Evolutionary conservation across 2,329 filamentous ascomycete species (phyloP).

Genomic region (Phyllosticta citribraziliensis): DNA sequence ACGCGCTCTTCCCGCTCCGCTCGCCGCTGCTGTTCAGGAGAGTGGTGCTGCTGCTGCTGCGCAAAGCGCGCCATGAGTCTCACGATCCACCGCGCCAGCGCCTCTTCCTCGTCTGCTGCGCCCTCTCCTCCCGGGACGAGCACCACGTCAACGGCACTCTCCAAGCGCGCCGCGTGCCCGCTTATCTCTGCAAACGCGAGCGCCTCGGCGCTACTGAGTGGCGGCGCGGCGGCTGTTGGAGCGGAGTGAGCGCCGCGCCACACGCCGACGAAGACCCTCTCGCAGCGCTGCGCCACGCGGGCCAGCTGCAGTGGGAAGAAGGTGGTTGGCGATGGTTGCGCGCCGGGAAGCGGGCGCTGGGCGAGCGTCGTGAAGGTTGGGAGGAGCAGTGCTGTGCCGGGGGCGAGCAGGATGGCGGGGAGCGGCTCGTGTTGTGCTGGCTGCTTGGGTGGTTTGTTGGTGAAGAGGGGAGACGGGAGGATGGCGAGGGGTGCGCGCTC

Average conservation of each 20-base stretch:
- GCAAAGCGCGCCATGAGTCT: constrained; percentile 26
- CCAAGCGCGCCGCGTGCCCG: constrained; percentile 15
- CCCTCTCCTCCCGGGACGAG: constrained; percentile 31
- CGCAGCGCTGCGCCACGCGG: constrained; percentile 53
- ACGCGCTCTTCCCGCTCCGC: constrained; percentile 1
- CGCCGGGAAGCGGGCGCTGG: constrained; percentile 60
- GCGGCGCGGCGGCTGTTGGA: neutral
- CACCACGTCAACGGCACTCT: constrained; percentile 15
- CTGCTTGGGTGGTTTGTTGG: neutral
- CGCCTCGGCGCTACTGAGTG: constrained; percentile 22
- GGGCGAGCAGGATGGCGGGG: constrained; percentile 65
- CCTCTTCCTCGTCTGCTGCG: constrained; percentile 19
- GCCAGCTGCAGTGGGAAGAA: constrained; percentile 25
- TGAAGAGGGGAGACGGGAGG: constrained; percentile 30
- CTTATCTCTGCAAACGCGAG: constrained; percentile 19
- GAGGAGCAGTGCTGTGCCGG: constrained; percentile 57
- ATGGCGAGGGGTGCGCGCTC: constrained; percentile 42
- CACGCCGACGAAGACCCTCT: constrained; percentile 58
- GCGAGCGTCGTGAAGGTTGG: constrained; percentile 63
- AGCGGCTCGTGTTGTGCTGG: constrained; percentile 32
- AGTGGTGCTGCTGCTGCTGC: constrained; percentile 17
- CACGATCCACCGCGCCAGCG: constrained; percentile 26
- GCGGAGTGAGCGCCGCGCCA: neutral
- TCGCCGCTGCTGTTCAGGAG: too few species aligned
- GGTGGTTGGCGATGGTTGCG: constrained; percentile 20